Conservation (phyloP, 2,329 filamentous ascomycete genomes). For the Pseudonectria foliicola region DNA sequence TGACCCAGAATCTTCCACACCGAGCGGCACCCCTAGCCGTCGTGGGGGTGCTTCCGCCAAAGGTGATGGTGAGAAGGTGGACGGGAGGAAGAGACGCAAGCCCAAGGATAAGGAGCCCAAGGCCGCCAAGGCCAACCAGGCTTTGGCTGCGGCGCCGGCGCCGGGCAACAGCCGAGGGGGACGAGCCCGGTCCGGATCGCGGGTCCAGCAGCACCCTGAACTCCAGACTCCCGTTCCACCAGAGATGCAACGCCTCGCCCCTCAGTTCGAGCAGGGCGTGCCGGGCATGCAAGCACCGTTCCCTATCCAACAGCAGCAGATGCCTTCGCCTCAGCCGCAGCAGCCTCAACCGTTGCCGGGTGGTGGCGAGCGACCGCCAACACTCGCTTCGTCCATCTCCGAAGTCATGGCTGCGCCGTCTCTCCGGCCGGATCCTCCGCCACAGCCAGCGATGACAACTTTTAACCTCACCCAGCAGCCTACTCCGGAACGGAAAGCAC, state of each 20-base stretch:
- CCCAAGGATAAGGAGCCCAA: constrained; percentile 37
- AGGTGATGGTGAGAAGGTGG: constrained; percentile 41
- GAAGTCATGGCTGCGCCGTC: constrained; percentile 52
- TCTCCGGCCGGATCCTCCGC: constrained; percentile 46
- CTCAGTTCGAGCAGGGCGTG: constrained; percentile 38
- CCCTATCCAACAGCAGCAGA: constrained; percentile 23
- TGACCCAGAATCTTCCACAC: constrained; percentile 55
- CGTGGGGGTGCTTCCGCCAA: constrained; percentile 37
- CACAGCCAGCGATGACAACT: constrained; percentile 40
- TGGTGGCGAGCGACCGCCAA: constrained; percentile 30
- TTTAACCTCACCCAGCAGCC: constrained; percentile 42
- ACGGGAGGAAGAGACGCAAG: constrained; percentile 33
- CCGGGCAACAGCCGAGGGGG: constrained; percentile 32
- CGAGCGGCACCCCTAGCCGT: constrained; percentile 50
- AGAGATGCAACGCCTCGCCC: constrained; percentile 34
- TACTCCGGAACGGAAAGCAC: constrained; percentile 41
- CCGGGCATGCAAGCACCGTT: constrained; percentile 37
- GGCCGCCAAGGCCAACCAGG: constrained; percentile 32
- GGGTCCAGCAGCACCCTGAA: constrained; percentile 40
- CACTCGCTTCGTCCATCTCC: constrained; percentile 33
- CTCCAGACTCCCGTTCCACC: constrained; percentile 29
- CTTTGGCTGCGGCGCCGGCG: constrained; percentile 40
- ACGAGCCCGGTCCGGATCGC: constrained; percentile 49
- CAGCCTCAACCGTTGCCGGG: constrained; percentile 18
- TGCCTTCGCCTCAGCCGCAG: constrained; percentile 5